Conservation (phyloP, 106 monocot species). For the Triglochin maritima region DNA sequence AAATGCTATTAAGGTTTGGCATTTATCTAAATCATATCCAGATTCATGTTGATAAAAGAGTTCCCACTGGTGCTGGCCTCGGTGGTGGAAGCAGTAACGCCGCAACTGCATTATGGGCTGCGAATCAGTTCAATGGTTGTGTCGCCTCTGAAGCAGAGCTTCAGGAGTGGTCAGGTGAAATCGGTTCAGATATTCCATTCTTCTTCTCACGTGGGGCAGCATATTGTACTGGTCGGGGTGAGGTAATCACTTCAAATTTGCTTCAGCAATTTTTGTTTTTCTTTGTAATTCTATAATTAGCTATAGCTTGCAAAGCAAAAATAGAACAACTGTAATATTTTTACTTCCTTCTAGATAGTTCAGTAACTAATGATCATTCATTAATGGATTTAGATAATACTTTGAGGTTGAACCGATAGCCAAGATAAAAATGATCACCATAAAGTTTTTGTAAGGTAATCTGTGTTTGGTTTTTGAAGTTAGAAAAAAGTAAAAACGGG, state of each 20-base stretch:
- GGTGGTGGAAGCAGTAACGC: conserved; percentile 99
- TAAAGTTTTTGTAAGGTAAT: too few relatives aligned
- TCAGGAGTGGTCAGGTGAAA: conserved; percentile 91
- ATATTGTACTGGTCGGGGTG: conserved; percentile 95
- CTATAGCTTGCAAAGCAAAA: too few relatives aligned
- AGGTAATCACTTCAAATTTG: conserved; percentile 39
- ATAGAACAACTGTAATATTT: too few relatives aligned
- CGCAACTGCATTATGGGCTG: conserved; percentile 98
- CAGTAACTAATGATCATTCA: too few relatives aligned
- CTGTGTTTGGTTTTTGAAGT: too few relatives aligned
- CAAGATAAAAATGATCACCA: too few relatives aligned
- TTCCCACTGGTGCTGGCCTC: conserved; percentile 96
- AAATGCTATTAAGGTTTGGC: neutral
- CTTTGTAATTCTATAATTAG: too few relatives aligned
- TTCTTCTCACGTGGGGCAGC: conserved; percentile 97
- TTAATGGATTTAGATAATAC: too few relatives aligned
- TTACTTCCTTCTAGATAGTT: too few relatives aligned
- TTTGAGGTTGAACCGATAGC: too few relatives aligned
- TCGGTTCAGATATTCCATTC: conserved; percentile 96
- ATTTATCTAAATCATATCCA: conserved; percentile 11
- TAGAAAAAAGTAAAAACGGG: too few relatives aligned
- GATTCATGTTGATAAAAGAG: conserved; percentile 97
- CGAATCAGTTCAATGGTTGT: conserved; percentile 82
- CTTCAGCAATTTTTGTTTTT: neutral
- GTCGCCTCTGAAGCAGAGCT: conserved; percentile 81